These are phyloP conservation scores for Fusarium mexicanum DNA, from an alignment of 2,329 filamentous ascomycete genomes.

Conservation along the genomic window DNA sequence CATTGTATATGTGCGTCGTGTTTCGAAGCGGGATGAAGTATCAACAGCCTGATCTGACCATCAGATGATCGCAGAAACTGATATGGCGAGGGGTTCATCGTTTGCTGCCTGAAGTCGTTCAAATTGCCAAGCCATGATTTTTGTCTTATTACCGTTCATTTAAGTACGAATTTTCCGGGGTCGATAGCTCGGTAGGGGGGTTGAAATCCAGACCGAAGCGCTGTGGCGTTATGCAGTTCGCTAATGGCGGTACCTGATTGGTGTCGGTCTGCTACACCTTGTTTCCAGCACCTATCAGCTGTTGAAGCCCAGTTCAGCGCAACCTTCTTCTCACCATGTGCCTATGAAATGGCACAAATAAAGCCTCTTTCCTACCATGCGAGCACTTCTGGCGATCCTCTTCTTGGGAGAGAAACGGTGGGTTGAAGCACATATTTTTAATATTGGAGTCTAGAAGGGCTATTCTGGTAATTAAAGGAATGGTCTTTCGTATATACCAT, in stretches of 20 bases:
- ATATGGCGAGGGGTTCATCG: too few relatives aligned
- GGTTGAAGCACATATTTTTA: accelerated
- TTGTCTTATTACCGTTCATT: background rate
- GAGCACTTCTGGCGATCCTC: accelerated
- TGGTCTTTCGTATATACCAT: accelerated
- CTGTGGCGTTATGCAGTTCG: background rate
- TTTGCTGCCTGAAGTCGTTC: too few relatives aligned
- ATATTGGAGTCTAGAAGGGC: accelerated
- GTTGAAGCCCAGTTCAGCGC: accelerated
- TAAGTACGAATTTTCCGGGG: background rate
- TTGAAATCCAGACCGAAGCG: background rate
- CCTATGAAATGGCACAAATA: accelerated
- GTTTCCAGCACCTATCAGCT: background rate
- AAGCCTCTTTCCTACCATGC: too few relatives aligned
- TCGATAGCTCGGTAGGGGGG: accelerated
- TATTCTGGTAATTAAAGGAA: accelerated
- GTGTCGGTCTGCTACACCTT: accelerated
- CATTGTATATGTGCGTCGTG: too few relatives aligned
- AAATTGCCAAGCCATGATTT: too few relatives aligned
- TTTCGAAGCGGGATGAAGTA: too few relatives aligned
- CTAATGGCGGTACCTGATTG: background rate
- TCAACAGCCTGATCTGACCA: too few relatives aligned
- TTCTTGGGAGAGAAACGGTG: accelerated
- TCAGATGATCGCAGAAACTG: too few relatives aligned
- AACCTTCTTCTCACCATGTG: accelerated